Conservation (phyloP, 2,329 filamentous ascomycete genomes). For the Zymoseptoria pseudotritici region DNA sequence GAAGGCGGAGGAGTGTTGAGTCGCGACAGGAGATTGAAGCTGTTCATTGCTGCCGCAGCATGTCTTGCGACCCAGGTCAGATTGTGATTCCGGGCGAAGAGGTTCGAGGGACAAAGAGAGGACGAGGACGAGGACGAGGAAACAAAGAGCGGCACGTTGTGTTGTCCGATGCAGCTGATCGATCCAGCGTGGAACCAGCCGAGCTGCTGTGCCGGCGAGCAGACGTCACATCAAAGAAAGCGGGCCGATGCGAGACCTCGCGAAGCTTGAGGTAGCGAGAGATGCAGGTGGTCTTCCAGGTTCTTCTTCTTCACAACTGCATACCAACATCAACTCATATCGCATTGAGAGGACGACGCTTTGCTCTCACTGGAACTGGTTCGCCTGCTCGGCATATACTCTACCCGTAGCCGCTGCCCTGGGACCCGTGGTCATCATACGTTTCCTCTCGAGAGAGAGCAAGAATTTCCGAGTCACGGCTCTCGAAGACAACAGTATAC, state of each 20-base stretch:
- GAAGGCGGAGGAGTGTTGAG: slow-evolving; percentile 50
- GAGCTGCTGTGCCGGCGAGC: neutral
- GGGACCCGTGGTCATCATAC: neutral
- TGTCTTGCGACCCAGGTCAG: neutral
- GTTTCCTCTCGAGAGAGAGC: neutral
- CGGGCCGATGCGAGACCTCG: neutral
- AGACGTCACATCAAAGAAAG: neutral
- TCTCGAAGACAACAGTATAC: neutral
- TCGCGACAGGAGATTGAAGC: slow-evolving; percentile 85
- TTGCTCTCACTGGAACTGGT: neutral
- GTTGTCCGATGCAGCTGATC: neutral
- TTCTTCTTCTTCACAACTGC: neutral
- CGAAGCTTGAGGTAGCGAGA: neutral
- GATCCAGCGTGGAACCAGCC: neutral
- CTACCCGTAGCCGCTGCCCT: neutral
- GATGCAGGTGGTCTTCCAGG: neutral
- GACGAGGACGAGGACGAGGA: neutral
- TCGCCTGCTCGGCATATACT: neutral
- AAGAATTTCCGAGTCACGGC: neutral
- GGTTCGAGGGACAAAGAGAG: neutral
- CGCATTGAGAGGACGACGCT: neutral
- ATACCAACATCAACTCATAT: neutral
- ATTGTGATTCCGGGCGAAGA: neutral
- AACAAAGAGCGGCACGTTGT: neutral
- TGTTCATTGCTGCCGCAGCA: slow-evolving; percentile 67